Evolutionary conservation across 2,329 filamentous ascomycete species (phyloP).

Genomic region (Penicillium aurantiogriseum): DNA sequence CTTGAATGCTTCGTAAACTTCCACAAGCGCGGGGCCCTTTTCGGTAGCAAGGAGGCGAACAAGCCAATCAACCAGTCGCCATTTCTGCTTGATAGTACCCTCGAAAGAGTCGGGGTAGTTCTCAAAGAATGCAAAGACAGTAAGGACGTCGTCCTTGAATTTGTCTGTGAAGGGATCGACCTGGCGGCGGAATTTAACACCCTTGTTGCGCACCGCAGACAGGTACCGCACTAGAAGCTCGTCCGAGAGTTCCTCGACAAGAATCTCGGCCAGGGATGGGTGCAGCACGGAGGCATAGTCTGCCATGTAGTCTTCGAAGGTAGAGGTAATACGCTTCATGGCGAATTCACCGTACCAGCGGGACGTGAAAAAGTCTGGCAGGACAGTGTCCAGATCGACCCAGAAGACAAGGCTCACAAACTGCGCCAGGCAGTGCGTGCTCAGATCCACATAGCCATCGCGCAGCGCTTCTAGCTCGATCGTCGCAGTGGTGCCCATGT

Average conservation of each 20-base stretch:
- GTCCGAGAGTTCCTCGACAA: slow-evolving; percentile 90
- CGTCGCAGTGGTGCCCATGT: slow-evolving; percentile 69
- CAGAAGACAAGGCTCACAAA: slow-evolving; percentile 86
- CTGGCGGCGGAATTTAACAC: slow-evolving; percentile 78
- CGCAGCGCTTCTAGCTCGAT: slow-evolving; percentile 72
- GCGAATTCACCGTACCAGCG: slow-evolving; percentile 83
- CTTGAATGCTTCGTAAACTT: slow-evolving; percentile 83
- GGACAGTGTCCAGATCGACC: slow-evolving; percentile 80
- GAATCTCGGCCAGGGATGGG: slow-evolving; percentile 82
- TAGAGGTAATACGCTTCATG: slow-evolving; percentile 91
- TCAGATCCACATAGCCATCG: slow-evolving; percentile 92
- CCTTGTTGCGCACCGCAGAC: slow-evolving; percentile 79
- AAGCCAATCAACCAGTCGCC: slow-evolving; percentile 86
- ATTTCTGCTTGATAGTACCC: slow-evolving; percentile 79
- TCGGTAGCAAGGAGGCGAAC: slow-evolving; percentile 71
- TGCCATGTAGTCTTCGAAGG: slow-evolving; percentile 89
- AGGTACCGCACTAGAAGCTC: slow-evolving; percentile 87
- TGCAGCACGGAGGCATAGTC: slow-evolving; percentile 86
- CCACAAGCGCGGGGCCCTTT: slow-evolving; percentile 69
- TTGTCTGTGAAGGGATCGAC: slow-evolving; percentile 84
- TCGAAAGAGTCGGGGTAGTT: slow-evolving; percentile 68
- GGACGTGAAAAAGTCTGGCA: slow-evolving; percentile 85
- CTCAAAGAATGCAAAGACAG: slow-evolving; percentile 86
- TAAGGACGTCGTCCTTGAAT: slow-evolving; percentile 87
- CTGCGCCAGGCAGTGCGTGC: slow-evolving; percentile 84